Evolutionary conservation across 1,284 basidiomycete genomes (phyloP).

Genomic region (Rhodotorula mucilaginosa): DNA sequence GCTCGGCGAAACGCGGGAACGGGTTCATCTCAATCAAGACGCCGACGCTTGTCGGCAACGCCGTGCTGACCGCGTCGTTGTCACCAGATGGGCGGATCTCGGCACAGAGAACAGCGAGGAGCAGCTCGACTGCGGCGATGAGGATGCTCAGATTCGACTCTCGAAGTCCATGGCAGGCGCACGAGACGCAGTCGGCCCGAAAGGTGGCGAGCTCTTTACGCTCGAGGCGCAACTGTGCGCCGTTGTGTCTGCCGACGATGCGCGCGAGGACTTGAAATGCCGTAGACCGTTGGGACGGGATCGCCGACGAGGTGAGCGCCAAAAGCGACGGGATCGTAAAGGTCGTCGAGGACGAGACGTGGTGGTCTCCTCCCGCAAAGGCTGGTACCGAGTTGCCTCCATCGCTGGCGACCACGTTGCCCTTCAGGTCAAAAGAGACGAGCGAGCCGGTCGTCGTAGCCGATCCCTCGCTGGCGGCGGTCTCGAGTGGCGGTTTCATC

Average conservation of each 20-base stretch:
- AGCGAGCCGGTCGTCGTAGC: background rate
- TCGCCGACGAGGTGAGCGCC: slow-evolving; percentile 31
- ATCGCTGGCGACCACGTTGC: slow-evolving; percentile 49
- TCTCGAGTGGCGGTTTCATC: slow-evolving; percentile 54
- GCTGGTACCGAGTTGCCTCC: background rate
- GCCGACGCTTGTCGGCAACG: slow-evolving; percentile 12
- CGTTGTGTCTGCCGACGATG: background rate
- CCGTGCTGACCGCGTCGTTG: background rate
- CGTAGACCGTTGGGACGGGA: slow-evolving; percentile 35
- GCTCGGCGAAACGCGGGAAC: slow-evolving; percentile 56
- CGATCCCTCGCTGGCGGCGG: slow-evolving; percentile 12
- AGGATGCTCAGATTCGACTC: slow-evolving; percentile 29
- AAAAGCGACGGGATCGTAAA: slow-evolving; percentile 34
- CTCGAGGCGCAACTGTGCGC: slow-evolving; percentile 3
- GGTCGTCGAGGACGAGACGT: slow-evolving; percentile 25
- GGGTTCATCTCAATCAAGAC: slow-evolving; percentile 44
- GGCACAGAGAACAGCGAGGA: background rate
- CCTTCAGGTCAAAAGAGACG: slow-evolving; percentile 69
- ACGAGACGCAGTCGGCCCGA: slow-evolving; percentile 4
- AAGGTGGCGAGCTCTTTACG: slow-evolving; percentile 10
- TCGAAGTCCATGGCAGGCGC: slow-evolving; percentile 15
- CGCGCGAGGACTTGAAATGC: slow-evolving; percentile 20
- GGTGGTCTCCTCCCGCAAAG: slow-evolving; percentile 13
- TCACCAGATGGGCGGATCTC: background rate
- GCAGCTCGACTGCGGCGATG: slow-evolving; percentile 10